Conservation (phyloP, 768 basidiomycete genomes). For the Mycena metata region DNA sequence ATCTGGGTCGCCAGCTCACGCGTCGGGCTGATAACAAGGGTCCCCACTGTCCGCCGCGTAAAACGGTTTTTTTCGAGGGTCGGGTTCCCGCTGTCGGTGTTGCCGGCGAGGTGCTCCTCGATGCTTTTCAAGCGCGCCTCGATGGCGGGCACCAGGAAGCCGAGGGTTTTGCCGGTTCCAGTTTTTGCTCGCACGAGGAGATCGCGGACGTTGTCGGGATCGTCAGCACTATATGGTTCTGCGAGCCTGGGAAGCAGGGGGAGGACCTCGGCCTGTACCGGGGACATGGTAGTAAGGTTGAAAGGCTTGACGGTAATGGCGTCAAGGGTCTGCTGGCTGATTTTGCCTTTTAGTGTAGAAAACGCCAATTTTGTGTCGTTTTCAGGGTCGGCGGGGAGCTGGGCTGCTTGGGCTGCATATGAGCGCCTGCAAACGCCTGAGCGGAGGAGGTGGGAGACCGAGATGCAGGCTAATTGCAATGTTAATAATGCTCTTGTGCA, state of each 20-base stretch:
- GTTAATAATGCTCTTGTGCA: not conserved
- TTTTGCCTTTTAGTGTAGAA: conserved; percentile 54
- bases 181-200: conserved; percentile 90
- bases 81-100: conserved; percentile 51
- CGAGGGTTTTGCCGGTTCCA: conserved; percentile 91
- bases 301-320: conserved; percentile 78
- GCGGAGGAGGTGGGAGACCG: conserved; percentile 15
- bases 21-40: conserved; percentile 89
- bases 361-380: not conserved
- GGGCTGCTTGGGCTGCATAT: conserved; percentile 17
- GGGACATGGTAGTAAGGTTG: conserved; percentile 77
- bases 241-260: conserved; percentile 80
- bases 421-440: conserved; percentile 16
- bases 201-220: conserved; percentile 62
- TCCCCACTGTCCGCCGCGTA: conserved; percentile 68
- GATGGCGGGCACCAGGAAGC: conserved; percentile 89
- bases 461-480: not conserved
- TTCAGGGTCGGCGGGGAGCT: not conserved
- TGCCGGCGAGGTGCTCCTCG: conserved; percentile 42
- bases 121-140: conserved; percentile 79
- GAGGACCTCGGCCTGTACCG: conserved; percentile 87
- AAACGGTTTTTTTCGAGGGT: conserved; percentile 55
- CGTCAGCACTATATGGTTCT: conserved; percentile 60
- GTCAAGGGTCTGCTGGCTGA: conserved; percentile 61
- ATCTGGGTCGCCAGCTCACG: conserved; percentile 93